Conservation (phyloP, 169 alveolate species). For the Eimeria maxima region DNA sequence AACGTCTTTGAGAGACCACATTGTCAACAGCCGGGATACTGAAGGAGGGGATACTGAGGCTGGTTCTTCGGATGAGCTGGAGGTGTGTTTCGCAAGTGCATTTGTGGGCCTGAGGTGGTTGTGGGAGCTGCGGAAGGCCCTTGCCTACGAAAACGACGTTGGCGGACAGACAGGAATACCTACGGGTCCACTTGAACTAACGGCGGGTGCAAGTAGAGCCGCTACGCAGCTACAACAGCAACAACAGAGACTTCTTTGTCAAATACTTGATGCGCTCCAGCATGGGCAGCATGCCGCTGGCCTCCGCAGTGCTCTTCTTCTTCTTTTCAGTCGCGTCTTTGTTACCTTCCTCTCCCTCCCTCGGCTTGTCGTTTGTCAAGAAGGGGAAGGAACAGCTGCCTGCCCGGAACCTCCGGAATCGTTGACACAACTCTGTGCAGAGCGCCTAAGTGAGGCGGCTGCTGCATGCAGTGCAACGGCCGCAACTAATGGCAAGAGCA, state of each 20-base stretch:
- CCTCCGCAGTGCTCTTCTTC: neutral
- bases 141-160: neutral
- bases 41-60: neutral
- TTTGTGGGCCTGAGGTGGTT: conserved; percentile 38
- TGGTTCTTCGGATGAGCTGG: neutral
- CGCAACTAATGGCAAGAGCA: neutral
- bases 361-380: neutral
- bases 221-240: conserved; percentile 59
- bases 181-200: neutral
- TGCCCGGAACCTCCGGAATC: conserved; percentile 43
- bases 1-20: neutral
- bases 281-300: neutral
- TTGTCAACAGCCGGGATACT: neutral
- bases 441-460: conserved; percentile 42
- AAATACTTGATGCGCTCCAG: conserved; percentile 8
- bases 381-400: neutral
- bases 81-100: neutral
- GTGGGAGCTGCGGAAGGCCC: conserved; percentile 55
- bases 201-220: neutral
- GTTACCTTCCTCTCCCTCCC: conserved; percentile 44
- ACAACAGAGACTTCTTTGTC: conserved; percentile 38
- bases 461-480: conserved; percentile 19
- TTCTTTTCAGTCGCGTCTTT: conserved; percentile 50
- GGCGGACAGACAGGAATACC: neutral
- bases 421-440: conserved; percentile 9